Conservation (phyloP, 176 grass and related monocot genomes). For the Juncus inflexus region DNA sequence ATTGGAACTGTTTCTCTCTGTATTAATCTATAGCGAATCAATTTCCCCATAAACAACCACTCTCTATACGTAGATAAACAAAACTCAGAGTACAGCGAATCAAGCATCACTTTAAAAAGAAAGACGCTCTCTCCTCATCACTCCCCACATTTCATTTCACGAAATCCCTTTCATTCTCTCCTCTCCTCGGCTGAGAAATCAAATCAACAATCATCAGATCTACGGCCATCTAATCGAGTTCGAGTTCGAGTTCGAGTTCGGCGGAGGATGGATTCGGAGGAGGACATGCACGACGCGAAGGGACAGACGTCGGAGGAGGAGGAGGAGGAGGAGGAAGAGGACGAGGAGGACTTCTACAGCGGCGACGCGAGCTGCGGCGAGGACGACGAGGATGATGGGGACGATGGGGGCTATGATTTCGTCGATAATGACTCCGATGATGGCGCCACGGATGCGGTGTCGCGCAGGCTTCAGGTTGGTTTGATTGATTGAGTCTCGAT, state of each 20-base stretch:
- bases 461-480: conserved; percentile 72
- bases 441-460: conserved; percentile 47
- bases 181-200: conserved; percentile 55
- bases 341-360: conserved; percentile 83
- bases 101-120: conserved; percentile 4
- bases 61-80: neutral
- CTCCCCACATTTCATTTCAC: conserved; percentile 27
- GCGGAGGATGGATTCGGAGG: conserved; percentile 75
- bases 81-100: neutral
- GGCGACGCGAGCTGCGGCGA: conserved; percentile 68
- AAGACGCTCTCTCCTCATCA: conserved; percentile 36
- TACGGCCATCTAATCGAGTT: neutral
- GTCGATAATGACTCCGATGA: conserved; percentile 89
- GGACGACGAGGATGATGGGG: conserved; percentile 82
- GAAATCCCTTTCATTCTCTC: conserved; percentile 34
- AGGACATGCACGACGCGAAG: conserved; percentile 95
- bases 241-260: neutral
- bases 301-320: conserved; percentile 25
- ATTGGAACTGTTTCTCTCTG: neutral
- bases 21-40: neutral
- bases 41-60: neutral
- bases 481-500: neutral
- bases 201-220: too few species aligned
- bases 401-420: conserved; percentile 92
- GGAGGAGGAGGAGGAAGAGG: conserved; percentile 7